Percentiles rank a stretch among this genome's conserved stretches.
These are phyloP conservation scores for Solanum neorickii DNA, from an alignment of 257 asterid genomes.

Conservation along the genomic window DNA sequence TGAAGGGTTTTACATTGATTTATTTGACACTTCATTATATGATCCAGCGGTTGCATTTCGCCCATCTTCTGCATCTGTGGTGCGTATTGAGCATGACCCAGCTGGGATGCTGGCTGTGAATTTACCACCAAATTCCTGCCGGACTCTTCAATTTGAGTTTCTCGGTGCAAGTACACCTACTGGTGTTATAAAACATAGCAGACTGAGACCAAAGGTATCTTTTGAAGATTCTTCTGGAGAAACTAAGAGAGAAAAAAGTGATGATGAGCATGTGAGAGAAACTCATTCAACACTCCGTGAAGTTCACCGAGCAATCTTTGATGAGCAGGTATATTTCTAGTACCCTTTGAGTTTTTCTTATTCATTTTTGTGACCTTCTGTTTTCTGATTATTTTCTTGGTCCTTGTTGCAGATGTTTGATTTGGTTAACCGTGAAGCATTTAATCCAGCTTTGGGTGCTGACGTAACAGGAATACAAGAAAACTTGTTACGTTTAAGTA, in stretches of 20 bases:
- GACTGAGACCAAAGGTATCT: constrained; percentile 5
- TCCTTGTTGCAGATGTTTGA: constrained; percentile 61
- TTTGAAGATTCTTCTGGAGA: constrained; percentile 29
- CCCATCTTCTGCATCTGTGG: constrained; percentile 66
- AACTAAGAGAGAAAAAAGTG: constrained; percentile 34
- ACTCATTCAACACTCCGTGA: constrained; percentile 62
- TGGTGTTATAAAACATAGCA: constrained; percentile 18
- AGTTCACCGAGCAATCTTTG: constrained; percentile 75
- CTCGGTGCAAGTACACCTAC: constrained; percentile 40
- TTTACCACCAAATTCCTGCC: constrained; percentile 62
- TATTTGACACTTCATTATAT: constrained; percentile 73
- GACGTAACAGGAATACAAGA: constrained; percentile 82
- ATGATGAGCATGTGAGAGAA: constrained; percentile 60
- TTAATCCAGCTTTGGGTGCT: constrained; percentile 49
- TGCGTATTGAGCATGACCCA: constrained; percentile 77
- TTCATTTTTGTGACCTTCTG: background rate
- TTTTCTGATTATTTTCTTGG: background rate
- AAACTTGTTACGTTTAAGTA: constrained; percentile 56
- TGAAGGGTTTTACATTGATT: constrained; percentile 89
- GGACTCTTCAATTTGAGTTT: constrained; percentile 75
- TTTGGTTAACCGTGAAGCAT: constrained; percentile 89
- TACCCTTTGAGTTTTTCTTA: background rate
- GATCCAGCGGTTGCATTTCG: constrained; percentile 65
- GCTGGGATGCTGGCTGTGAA: constrained; percentile 97
- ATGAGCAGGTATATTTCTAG: constrained; percentile 55